A percentile compares a stretch with the other conserved stretches of the same genome.
phyloP scores from a whole-genome alignment of 805 yeast genomes.

The Pichia eremophila region DNA sequence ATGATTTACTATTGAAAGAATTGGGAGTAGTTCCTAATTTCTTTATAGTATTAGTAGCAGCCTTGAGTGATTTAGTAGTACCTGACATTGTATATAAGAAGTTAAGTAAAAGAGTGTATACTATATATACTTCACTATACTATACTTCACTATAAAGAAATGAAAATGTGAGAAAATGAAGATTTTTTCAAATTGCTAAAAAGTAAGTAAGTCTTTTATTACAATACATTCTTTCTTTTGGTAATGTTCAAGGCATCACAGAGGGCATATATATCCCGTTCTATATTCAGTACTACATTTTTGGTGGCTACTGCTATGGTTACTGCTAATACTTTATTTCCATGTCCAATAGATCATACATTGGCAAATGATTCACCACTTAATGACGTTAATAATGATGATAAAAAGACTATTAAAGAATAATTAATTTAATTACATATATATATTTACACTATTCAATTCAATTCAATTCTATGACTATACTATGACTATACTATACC shows the following conservation, averaged over 20 bases:
- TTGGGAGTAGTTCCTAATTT: constrained; percentile 28
- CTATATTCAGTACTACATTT: constrained; percentile 65
- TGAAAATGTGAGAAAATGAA: no score
- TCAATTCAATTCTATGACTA: no score
- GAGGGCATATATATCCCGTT: constrained; percentile 48
- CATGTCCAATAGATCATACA: constrained; percentile 35
- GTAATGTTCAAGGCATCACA: constrained; percentile 50
- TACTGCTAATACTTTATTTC: constrained; percentile 25
- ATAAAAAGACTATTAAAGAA: no score
- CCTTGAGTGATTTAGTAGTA: neutral
- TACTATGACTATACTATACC: no score
- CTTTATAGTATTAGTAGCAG: neutral
- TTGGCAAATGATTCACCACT: constrained; percentile 21
- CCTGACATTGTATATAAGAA: neutral
- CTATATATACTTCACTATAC: no score
- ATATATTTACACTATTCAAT: no score
- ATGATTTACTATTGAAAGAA: constrained; percentile 27
- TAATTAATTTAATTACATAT: no score
- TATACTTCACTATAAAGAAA: no score
- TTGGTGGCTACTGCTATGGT: constrained; percentile 54
- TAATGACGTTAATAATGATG: neutral
- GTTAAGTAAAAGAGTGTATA: neutral
- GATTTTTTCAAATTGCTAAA: no score
- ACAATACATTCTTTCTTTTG: no score
- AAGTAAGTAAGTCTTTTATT: no score